Conservation (phyloP, 2,329 filamentous ascomycete species). For the Lachnellula hyalina region DNA sequence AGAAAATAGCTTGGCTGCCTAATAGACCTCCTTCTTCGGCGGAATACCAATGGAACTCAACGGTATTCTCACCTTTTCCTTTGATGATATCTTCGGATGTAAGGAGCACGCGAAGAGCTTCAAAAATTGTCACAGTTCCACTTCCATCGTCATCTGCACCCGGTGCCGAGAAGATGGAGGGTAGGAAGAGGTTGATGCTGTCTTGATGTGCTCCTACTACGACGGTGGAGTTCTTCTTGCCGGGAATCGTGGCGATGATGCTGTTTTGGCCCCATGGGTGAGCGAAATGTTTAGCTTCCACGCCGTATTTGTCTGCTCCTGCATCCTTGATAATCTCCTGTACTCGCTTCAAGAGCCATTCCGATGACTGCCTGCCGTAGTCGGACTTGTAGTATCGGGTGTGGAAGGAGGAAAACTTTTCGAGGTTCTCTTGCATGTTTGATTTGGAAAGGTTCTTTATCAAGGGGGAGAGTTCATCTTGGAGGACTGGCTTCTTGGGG, state of each 20-base stretch:
- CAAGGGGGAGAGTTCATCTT: constrained; percentile 62
- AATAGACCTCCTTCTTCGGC: constrained; percentile 85
- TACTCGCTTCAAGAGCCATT: constrained; percentile 78
- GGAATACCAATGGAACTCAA: constrained; percentile 97
- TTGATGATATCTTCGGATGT: constrained; percentile 62
- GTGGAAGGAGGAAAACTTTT: constrained; percentile 73
- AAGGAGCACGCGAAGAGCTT: constrained; percentile 78
- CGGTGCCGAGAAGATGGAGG: constrained; percentile 75
- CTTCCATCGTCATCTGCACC: constrained; percentile 95
- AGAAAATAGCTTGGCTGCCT: constrained; percentile 86
- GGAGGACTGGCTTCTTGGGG: constrained; percentile 60
- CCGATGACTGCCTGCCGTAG: constrained; percentile 76
- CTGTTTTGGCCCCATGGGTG: constrained; percentile 88
- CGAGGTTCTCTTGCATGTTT: constrained; percentile 72
- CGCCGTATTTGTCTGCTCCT: constrained; percentile 61
- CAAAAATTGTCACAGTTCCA: constrained; percentile 89
- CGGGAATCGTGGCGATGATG: constrained; percentile 87
- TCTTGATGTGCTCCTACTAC: constrained; percentile 92
- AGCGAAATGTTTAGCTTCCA: constrained; percentile 66
- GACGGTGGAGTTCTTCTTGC: constrained; percentile 75
- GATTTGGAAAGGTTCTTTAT: constrained; percentile 65
- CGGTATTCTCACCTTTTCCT: constrained; percentile 73
- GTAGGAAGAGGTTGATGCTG: constrained; percentile 88
- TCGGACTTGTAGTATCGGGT: constrained; percentile 78
- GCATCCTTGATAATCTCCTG: constrained; percentile 64